Conservation (phyloP, 768 basidiomycete species). For the Leccinum uliginosum region DNA sequence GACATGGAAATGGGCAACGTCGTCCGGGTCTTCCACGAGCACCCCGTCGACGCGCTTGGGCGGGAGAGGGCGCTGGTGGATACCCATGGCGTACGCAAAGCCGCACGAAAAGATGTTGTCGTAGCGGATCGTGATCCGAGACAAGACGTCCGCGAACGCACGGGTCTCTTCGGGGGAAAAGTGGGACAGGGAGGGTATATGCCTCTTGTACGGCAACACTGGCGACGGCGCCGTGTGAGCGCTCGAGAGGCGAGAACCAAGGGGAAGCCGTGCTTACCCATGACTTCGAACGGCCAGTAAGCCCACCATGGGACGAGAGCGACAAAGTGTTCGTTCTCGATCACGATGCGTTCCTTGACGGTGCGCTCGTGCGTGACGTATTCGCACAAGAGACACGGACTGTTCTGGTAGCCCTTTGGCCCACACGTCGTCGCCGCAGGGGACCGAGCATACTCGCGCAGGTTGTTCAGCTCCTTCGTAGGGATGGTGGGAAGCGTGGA, state of each 20-base stretch:
- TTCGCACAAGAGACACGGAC: conserved; percentile 73
- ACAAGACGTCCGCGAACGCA: conserved; percentile 66
- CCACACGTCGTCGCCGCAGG: conserved; percentile 36
- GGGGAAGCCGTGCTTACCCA: conserved; percentile 41
- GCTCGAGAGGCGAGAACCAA: not conserved
- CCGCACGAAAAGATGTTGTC: conserved; percentile 82
- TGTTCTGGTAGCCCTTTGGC: conserved; percentile 53
- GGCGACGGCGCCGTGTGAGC: not conserved
- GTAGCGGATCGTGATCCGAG: conserved; percentile 59
- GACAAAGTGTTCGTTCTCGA: conserved; percentile 72
- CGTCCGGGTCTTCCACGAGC: conserved; percentile 37
- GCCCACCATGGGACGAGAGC: conserved; percentile 96
- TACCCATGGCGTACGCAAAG: conserved; percentile 93
- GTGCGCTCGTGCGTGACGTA: conserved; percentile 66
- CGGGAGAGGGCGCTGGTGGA: conserved; percentile 78
- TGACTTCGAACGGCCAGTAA: conserved; percentile 85
- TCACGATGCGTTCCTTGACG: conserved; percentile 58
- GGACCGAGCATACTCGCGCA: conserved; percentile 45
- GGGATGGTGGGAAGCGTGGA: conserved; percentile 69
- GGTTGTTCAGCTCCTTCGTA: conserved; percentile 56
- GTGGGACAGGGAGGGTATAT: conserved; percentile 66
- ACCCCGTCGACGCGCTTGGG: conserved; percentile 25
- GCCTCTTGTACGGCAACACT: conserved; percentile 78
- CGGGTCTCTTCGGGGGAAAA: conserved; percentile 57
- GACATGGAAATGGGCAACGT: conserved; percentile 77